Conservation (phyloP, 2,329 filamentous ascomycete species). For the Pyrenochaeta sp. region DNA sequence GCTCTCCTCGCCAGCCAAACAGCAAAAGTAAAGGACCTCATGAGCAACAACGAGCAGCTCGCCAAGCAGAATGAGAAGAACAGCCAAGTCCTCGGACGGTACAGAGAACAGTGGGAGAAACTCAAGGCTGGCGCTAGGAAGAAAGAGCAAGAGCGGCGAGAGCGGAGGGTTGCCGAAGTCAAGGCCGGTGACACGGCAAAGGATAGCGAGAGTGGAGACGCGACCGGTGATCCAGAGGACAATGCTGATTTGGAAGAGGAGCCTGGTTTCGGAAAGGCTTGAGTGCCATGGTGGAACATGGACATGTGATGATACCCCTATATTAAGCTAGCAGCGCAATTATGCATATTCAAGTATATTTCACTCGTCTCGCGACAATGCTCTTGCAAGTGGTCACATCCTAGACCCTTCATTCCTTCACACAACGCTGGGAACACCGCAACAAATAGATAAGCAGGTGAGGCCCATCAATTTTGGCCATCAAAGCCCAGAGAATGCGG, state of each 20-base stretch:
- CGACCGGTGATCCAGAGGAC: slow-evolving; percentile 11
- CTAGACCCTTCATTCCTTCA: too few relatives aligned
- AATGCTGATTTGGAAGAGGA: slow-evolving; percentile 18
- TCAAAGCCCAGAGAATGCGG: too few relatives aligned
- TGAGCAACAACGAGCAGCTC: slow-evolving; percentile 68
- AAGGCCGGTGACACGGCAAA: slow-evolving; percentile 22
- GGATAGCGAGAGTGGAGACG: slow-evolving; percentile 26
- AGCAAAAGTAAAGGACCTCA: slow-evolving; percentile 58
- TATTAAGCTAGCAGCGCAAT: background rate
- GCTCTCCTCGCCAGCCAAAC: slow-evolving; percentile 35
- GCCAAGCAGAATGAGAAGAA: slow-evolving; percentile 69
- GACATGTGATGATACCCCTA: background rate
- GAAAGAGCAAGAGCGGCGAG: slow-evolving; percentile 42
- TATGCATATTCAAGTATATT: too few relatives aligned
- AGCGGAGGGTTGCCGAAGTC: slow-evolving; percentile 21
- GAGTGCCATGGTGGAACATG: background rate
- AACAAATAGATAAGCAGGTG: too few relatives aligned
- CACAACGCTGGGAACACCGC: too few relatives aligned
- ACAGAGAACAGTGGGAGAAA: slow-evolving; percentile 73
- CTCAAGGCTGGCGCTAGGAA: slow-evolving; percentile 69
- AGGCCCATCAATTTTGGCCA: too few relatives aligned
- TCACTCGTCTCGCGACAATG: too few relatives aligned
- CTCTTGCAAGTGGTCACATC: too few relatives aligned
- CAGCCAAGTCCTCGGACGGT: slow-evolving; percentile 62
- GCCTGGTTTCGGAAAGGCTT: slow-evolving; percentile 43